Evolutionary conservation across 2,329 filamentous ascomycete genomes (phyloP), one percentile per base, ranked within the genome.

Genomic region (Lecanoromycetidae sp.): DNA sequence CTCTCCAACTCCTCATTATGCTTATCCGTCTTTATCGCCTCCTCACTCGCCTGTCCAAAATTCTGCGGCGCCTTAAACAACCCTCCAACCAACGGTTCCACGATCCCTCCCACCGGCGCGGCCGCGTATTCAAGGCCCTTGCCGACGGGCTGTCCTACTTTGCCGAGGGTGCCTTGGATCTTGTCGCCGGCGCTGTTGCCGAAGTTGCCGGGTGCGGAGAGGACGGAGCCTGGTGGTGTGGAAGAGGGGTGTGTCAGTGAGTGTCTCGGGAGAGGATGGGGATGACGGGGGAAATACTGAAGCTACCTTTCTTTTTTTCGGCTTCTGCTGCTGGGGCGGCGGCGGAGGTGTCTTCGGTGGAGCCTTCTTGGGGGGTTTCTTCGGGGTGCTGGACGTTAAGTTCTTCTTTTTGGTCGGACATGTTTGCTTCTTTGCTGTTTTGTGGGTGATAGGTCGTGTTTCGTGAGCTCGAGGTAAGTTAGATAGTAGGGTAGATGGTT

Each of bases 31-130:
- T 54, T 47, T 10, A 58, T 49, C 7, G 53, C 55, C n/a, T 56
- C 53, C 8, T 53, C 51, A 4, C 51, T 9, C 15, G 52, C 49
- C 7, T 56, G 50, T 12, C 54, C 53, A 33, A 56, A 55, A 7
- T 48, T 52, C 19, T 57, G 54, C 1, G 57, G 57, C 8, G 35
- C 40, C 23, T 44, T 44, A 46, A 57, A 57, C 13, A 58, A 6
- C 10, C 56, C 57, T 5, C 57, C 58, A 3, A 58, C 52, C 1
- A 55, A 25, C 4, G 56, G 52, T 15, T 57, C 58, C 10, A 60
- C 48, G 4, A 59, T 5, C 7, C 54, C 55, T 9, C 57, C 57
- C 12, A 60, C 35, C 5, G 56, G 55, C 2, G 23, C 37, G 3
- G 39, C 54, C 4, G 47, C 49, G 2, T 40, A 55, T 39, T 57